phyloP scores from a whole-genome alignment of 1,284 basidiomycete species.

The Ceratobasidium theobromae region DNA sequence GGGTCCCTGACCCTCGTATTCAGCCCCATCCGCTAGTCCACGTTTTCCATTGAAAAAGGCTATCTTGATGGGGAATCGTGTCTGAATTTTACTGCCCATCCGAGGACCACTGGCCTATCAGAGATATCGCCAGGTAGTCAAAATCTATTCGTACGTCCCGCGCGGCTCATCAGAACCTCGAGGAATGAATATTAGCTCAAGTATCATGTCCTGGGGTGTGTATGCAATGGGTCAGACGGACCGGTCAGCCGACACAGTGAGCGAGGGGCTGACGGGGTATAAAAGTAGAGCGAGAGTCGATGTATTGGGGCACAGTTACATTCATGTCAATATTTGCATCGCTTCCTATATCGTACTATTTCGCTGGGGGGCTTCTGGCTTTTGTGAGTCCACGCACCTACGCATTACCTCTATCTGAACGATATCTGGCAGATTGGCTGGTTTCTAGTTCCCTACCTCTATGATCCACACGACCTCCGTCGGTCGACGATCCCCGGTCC shows the following conservation, averaged over 20 bases:
- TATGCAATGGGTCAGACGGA: neutral
- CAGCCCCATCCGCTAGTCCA: no score
- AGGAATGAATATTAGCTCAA: no score
- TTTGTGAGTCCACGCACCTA: neutral
- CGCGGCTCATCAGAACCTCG: neutral
- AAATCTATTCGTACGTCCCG: no score
- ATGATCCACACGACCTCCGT: constrained; percentile 61
- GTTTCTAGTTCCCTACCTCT: constrained; percentile 60
- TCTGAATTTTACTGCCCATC: no score
- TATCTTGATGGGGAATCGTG: neutral
- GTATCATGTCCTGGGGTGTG: no score
- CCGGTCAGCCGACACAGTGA: neutral
- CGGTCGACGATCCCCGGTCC: constrained; percentile 65
- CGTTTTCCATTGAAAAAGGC: no score
- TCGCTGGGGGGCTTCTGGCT: neutral
- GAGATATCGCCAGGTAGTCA: no score
- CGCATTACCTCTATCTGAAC: neutral
- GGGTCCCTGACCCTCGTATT: neutral
- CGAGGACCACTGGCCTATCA: no score
- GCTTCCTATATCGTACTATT: neutral
- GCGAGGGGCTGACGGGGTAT: neutral
- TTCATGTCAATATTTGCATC: neutral
- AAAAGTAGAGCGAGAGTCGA: neutral
- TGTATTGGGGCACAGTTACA: neutral
- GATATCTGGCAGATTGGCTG: constrained; percentile 11